Base-by-base conservation (phyloP, 495 filamentous ascomycete species). In the Penicillium riverlandense region DNA sequence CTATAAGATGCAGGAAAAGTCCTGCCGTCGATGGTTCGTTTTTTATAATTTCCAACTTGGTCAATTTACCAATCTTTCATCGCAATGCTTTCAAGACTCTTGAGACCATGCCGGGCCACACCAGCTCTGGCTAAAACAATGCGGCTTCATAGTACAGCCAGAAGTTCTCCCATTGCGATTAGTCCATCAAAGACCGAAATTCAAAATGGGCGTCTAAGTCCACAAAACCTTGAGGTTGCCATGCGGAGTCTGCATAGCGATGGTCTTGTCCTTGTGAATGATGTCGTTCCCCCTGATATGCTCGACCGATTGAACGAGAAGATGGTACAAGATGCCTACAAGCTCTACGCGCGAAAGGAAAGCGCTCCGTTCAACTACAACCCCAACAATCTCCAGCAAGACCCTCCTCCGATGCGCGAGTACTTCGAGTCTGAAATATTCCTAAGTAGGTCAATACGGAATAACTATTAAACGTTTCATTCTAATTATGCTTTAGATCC, bases 331-430 rank as follows among this genome's bases (percentile, higher is more conserved):
- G 76, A 80, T 54, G 71, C 75, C 11, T 54, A 54, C 12, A 41
- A 39, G 2, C 57, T 77, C 11, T 65, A 70, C 40, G 57, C 45
- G 4, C 50, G 53, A 41, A 70, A 70, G n/a, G 64, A 71, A 13
- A 59, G 71, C 33, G 65, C 65, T 6, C 73, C 74, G 0, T 76
- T 69, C 52, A 76, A 78, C 42, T 76, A 73, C 45, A 75, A 75
- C 50, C 63, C 65, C 6, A 72, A 70, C 7, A 76, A 79, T 47
- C 61, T 78, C 38, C 72, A 76, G 41, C 76, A 78, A 46, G 71
- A 75, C 36, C 58, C 75, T 1, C 70, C 69, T 15, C 65, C 72
- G 0, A 61, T 67, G 7, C 47, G 49, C 0, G 44, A 62, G 22
- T 70, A 60, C 38, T 72, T 71, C 43, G 59, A 63, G 36, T 47